Base-by-base conservation (phyloP, 371 early-diverging fungal genomes). In the Choanephora cucurbitarum region DNA sequence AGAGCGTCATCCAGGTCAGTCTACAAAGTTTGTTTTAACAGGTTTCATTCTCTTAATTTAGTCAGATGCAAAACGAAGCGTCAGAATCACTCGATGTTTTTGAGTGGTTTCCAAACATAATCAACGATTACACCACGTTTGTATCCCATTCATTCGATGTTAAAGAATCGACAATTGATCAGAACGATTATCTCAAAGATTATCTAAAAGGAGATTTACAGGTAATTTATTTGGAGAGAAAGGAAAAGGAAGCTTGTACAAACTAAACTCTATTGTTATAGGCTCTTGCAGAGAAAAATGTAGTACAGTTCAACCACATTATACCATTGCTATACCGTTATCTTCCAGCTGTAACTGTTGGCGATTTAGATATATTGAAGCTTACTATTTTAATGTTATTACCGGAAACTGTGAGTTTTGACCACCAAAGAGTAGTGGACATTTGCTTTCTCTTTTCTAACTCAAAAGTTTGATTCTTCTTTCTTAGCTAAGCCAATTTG, bases 371-470 rank as follows among this genome's bases (percentile, higher is more conserved):
- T 17, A 37, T 72, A 8, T 18, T 73, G 22, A 58, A 58, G 17
- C 56, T 72, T 1, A 48, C 66, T 2, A 44, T 63, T 5, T 28
- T 61, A 1, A 64, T 68, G 55, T 28, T 63, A 7, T 45, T 77
- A 22, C 77, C 77, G 5, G 64, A 70, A 39, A 58, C 66, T 34
- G 70, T 76, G 61, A 57, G 64, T n/a, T n/a, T n/a, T n/a, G n/a
- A n/a, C n/a, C n/a, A n/a, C n/a, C n/a, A n/a, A n/a, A n/a, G n/a
- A n/a, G n/a, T n/a, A n/a, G n/a, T n/a, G n/a, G n/a, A n/a, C n/a
- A n/a, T n/a, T n/a, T n/a, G n/a, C n/a, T n/a, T n/a, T n/a, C n/a
- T n/a, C n/a, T n/a, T n/a, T n/a, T n/a, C n/a, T n/a, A n/a, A n/a
- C n/a, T n/a, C n/a, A n/a, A n/a, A n/a, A n/a, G n/a, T n/a, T n/a